Conservation (phyloP, 2,329 filamentous ascomycete genomes). For the Fusarium neocosmosporiellum region DNA sequence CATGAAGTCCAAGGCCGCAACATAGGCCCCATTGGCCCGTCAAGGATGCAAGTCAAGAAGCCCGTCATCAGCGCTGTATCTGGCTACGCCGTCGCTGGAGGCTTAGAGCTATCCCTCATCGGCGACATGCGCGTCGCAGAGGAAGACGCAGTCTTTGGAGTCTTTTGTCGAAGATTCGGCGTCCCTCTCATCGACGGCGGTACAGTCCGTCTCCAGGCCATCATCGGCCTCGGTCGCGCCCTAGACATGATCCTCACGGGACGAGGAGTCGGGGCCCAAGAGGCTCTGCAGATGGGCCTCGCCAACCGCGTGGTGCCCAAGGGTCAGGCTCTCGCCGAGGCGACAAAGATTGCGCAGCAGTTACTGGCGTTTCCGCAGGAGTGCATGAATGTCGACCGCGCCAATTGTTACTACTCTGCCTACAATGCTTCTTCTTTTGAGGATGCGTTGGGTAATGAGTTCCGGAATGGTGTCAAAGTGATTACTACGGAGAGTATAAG, state of each 20-base stretch:
- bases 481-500: constrained; percentile 55
- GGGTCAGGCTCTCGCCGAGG: constrained; percentile 61
- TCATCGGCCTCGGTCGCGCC: constrained; percentile 59
- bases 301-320: constrained; percentile 64
- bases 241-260: not conserved
- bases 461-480: constrained; percentile 54
- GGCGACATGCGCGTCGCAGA: constrained; percentile 64
- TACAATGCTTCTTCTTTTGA: constrained; percentile 61
- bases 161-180: constrained; percentile 63
- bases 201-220: constrained; percentile 62
- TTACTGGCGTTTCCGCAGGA: constrained; percentile 62
- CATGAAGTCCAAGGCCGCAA: not conserved
- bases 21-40: not conserved
- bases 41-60: not conserved
- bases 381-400: constrained; percentile 63
- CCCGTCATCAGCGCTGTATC: not conserved
- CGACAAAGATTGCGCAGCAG: constrained; percentile 58
- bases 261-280: not conserved
- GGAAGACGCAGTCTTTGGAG: constrained; percentile 63
- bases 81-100: not conserved
- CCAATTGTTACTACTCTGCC: constrained; percentile 60
- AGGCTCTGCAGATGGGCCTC: constrained; percentile 40
- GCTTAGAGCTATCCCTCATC: not conserved
- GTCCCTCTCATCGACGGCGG: constrained; percentile 54
- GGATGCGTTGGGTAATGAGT: constrained; percentile 62